A percentile compares a stretch with the other conserved stretches of the same genome.
These are phyloP conservation scores for Paecilomyces variotii DNA, from an alignment of 2,329 filamentous ascomycete genomes.

Conservation along the genomic window DNA sequence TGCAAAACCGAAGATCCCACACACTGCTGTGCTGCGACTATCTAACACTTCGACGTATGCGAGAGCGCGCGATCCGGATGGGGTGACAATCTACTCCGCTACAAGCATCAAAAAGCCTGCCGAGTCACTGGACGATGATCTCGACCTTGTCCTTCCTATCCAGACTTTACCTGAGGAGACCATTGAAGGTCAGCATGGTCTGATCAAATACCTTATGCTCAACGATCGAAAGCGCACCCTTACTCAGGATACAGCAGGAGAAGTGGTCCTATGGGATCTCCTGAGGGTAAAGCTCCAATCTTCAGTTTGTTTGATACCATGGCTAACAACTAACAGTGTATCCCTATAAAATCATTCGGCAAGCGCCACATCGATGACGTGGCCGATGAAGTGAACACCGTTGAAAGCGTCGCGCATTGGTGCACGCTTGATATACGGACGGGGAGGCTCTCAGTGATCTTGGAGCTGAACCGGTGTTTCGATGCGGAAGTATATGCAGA, in stretches of 20 bases:
- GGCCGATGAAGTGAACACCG: constrained; percentile 74
- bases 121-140: constrained; percentile 44
- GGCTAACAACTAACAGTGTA: constrained; percentile 50
- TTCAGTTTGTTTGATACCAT: neutral
- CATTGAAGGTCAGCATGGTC: constrained; percentile 88
- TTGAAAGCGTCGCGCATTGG: constrained; percentile 88
- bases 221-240: constrained; percentile 85
- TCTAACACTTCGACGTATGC: constrained; percentile 79
- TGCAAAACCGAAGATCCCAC: constrained; percentile 56
- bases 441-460: constrained; percentile 77
- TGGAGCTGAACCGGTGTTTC: constrained; percentile 94
- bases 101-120: constrained; percentile 49
- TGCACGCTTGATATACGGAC: constrained; percentile 92
- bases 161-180: constrained; percentile 65
- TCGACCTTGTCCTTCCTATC: constrained; percentile 52
- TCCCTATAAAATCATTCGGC: constrained; percentile 83
- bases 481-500: constrained; percentile 97
- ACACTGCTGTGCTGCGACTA: constrained; percentile 69
- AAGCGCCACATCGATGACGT: constrained; percentile 93
- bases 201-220: constrained; percentile 86
- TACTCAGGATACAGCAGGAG: constrained; percentile 88
- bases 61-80: constrained; percentile 47
- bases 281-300: constrained; percentile 54
- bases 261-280: constrained; percentile 92
- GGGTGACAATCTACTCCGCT: constrained; percentile 44